These are phyloP conservation scores for Phialocephala subalpina DNA, from an alignment of 2,329 filamentous ascomycete species.

Conservation along the genomic window DNA sequence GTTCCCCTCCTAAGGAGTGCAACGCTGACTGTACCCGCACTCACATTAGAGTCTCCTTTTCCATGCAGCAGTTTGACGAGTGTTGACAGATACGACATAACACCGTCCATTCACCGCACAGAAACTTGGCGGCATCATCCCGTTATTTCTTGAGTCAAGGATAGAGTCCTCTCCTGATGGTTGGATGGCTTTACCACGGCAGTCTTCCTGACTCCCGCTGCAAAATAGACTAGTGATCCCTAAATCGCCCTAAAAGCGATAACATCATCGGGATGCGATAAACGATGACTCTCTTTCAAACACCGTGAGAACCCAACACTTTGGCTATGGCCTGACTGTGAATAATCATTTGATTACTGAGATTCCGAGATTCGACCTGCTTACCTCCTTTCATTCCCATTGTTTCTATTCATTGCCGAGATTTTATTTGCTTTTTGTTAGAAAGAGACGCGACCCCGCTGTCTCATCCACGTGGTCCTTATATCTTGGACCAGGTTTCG, in stretches of 20 bases:
- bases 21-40: conserved; percentile 11
- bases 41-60: background rate
- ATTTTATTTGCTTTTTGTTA: background rate
- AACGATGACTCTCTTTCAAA: conserved; percentile 6
- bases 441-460: background rate
- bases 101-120: too few species aligned
- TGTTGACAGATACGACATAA: background rate
- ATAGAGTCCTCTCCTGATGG: conserved; percentile 1
- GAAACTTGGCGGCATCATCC: background rate
- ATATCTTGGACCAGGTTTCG: background rate
- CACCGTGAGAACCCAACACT: background rate
- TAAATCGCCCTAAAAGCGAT: conserved; percentile 3
- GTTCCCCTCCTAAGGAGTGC: conserved; percentile 5
- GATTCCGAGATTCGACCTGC: conserved; percentile 6
- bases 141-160: background rate
- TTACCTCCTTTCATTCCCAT: conserved; percentile 2
- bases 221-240: conserved; percentile 18
- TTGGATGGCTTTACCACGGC: conserved; percentile 23
- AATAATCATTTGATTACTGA: conserved; percentile 15
- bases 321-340: background rate
- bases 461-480: conserved; percentile 13
- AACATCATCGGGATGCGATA: conserved; percentile 23
- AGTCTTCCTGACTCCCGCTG: background rate
- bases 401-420: background rate
- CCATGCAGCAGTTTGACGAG: background rate